Conservation (phyloP, 306 rosid species). For the Psophocarpus tetragonolobus region DNA sequence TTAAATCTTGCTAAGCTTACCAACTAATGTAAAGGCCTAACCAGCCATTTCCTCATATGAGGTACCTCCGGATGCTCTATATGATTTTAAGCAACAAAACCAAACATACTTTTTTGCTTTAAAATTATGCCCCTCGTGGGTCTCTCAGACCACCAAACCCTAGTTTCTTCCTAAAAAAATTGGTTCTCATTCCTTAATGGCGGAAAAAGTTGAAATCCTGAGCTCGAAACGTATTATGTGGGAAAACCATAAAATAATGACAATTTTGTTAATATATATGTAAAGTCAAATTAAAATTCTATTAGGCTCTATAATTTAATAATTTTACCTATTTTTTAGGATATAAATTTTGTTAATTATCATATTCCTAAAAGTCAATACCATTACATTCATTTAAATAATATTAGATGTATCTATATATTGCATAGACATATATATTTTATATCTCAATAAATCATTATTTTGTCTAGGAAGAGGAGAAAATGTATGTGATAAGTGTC, state of each 20-base stretch:
- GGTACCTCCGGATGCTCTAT: conserved; percentile 34
- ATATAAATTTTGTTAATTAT: background rate
- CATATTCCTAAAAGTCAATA: background rate
- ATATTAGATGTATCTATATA: too few species aligned
- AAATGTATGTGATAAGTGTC: too few species aligned
- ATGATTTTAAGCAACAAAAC: conserved; percentile 46
- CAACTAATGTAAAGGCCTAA: conserved; percentile 64
- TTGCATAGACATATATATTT: background rate
- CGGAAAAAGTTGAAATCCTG: conserved; percentile 46
- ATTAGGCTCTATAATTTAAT: background rate
- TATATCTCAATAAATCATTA: too few species aligned
- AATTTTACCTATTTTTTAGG: background rate
- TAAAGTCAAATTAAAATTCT: background rate
- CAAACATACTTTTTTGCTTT: conserved; percentile 43
- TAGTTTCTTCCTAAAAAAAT: conserved; percentile 23
- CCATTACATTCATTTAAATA: background rate
- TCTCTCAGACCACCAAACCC: conserved; percentile 61
- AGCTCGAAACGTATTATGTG: conserved; percentile 24
- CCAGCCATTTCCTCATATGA: conserved; percentile 47
- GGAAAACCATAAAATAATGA: conserved; percentile 20
- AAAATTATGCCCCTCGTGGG: conserved; percentile 57
- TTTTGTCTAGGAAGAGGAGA: too few species aligned
- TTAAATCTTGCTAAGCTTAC: conserved; percentile 29
- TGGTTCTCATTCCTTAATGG: conserved; percentile 39
- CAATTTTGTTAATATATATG: conserved; percentile 27